Base-by-base conservation (phyloP, 2,329 filamentous ascomycete genomes). In the Pyricularia grisea region DNA sequence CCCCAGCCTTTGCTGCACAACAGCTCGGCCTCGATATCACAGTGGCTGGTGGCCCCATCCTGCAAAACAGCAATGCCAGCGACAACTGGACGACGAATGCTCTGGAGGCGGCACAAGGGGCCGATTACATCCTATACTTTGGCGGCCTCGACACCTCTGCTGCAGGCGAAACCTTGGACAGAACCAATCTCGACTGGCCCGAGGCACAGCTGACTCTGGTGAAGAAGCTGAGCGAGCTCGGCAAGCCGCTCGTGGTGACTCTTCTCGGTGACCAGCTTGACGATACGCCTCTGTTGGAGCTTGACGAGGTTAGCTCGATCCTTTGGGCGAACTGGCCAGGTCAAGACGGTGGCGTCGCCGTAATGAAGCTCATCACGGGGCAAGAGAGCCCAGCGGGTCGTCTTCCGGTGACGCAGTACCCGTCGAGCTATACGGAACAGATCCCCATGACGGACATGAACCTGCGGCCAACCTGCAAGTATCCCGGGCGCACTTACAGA, bases 281-380 rank as follows among this genome's bases (percentile, higher is more conserved):
- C 73, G 81, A 81, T 69, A 78, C 82, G 0, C 79, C 83, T 1
- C 74, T 88, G 3, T 74, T 84, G 5, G 74, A 75, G 5, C 84
- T 85, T 69, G 70, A 75, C 3, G 82, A 82, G 68, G 79, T 88
- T 70, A 80, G 78, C 14, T 80, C 84, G 0, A 73, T 89, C 0
- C 71, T 89, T 0, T 89, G 86, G 86, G 84, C 79, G 0, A 84
- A 85, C 0, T 88, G 86, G 70, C 87, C 87, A 0, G 86, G 87
- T 1, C 87, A 89, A 75, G 82, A 83, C 42, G 87, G 87, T 28
- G 87, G 87, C 4, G 76, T 77, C 5, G 87, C 86, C 0, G 74
- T 88, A 4, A 76, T 87, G 30, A 80, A 87, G 70, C 79, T 88
- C 67, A 71, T 89, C 55, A 82, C 80, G 10, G 87, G 87, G 2